phyloP scores from a whole-genome alignment of 371 early-diverging fungal genomes.

The Mucor racemosus region DNA sequence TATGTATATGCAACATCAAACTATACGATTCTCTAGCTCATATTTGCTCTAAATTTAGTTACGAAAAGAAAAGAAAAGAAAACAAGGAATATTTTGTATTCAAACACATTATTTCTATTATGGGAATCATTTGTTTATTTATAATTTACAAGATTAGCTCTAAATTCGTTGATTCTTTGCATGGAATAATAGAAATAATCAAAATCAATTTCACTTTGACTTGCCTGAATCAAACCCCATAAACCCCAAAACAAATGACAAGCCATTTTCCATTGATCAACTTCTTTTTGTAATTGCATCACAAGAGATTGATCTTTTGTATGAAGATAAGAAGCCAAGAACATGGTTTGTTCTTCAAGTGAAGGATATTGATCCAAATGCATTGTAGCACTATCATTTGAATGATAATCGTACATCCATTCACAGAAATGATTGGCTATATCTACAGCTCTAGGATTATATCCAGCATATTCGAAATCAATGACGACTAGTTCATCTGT shows the following conservation, averaged over 20 bases:
- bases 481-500: conserved; percentile 38
- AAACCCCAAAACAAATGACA: conserved; percentile 83
- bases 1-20: too few relatives aligned
- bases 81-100: too few relatives aligned
- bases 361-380: conserved; percentile 61
- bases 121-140: background rate
- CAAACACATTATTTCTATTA: too few relatives aligned
- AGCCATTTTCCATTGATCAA: conserved; percentile 59
- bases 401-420: conserved; percentile 86
- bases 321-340: conserved; percentile 68
- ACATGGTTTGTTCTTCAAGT: conserved; percentile 57
- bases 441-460: conserved; percentile 82
- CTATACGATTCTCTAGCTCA: too few relatives aligned
- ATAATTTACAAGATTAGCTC: conserved; percentile 1
- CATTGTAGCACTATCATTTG: conserved; percentile 55
- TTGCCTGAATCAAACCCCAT: conserved; percentile 85
- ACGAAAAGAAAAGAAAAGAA: too few relatives aligned
- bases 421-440: conserved; percentile 93
- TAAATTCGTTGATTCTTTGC: conserved; percentile 54
- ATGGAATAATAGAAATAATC: conserved; percentile 75
- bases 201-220: conserved; percentile 81
- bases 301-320: conserved; percentile 26
- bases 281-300: conserved; percentile 29
- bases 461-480: conserved; percentile 90
- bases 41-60: too few relatives aligned